Conservation (phyloP, 345 rosid species). For the Streptanthus diversifolius region DNA sequence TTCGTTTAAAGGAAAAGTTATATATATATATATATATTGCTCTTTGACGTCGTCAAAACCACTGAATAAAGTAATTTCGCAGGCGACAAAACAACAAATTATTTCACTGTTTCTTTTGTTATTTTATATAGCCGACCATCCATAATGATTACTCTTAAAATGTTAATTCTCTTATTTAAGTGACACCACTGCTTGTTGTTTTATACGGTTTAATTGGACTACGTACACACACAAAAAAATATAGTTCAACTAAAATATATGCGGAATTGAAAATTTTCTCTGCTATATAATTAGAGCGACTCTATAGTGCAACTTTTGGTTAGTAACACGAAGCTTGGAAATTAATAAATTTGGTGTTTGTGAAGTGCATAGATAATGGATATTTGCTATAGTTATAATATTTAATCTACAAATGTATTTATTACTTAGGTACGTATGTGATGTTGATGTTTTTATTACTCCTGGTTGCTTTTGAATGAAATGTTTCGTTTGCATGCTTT, state of each 20-base stretch:
- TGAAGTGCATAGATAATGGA: background rate
- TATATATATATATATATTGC: constrained; percentile 7
- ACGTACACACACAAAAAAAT: background rate
- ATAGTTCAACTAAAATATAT: background rate
- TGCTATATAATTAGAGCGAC: background rate
- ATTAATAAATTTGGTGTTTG: background rate
- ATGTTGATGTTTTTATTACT: background rate
- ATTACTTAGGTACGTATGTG: background rate
- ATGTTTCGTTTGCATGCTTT: background rate
- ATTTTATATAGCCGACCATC: constrained; percentile 33
- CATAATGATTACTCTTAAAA: constrained; percentile 24
- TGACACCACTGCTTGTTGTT: constrained; percentile 26
- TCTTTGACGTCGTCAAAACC: constrained; percentile 33
- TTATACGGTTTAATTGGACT: background rate
- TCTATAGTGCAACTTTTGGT: background rate
- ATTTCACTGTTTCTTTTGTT: constrained; percentile 1
- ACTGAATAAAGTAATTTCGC: constrained; percentile 26
- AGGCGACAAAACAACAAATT: background rate
- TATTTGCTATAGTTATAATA: background rate
- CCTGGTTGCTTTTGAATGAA: background rate
- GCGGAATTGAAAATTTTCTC: background rate
- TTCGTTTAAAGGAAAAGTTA: background rate
- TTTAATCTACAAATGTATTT: background rate
- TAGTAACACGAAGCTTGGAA: background rate
- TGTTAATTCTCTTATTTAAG: constrained; percentile 18